Conservation (phyloP, 768 basidiomycete species). For the Macrolepiota albuminosa region DNA sequence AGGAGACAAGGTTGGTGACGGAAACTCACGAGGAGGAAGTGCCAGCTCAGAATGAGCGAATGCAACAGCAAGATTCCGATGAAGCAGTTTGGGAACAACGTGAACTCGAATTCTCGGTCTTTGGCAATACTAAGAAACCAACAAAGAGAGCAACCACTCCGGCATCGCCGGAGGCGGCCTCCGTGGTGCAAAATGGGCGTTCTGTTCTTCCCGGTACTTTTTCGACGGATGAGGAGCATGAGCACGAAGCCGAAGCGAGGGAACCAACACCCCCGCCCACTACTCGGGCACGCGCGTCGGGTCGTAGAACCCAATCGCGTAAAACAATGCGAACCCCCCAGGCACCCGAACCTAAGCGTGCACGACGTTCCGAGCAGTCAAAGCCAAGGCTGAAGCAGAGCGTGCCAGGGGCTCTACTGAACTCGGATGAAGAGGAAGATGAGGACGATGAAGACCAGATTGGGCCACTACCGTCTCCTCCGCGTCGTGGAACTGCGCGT, state of each 20-base stretch:
- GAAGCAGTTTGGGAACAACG: slow-evolving; percentile 1
- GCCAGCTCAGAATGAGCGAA: slow-evolving; percentile 11
- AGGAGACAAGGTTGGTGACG: slow-evolving; percentile 1
- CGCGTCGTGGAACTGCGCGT: slow-evolving; percentile 18
- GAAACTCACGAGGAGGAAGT: slow-evolving; percentile 13
- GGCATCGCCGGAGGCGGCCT: not conserved
- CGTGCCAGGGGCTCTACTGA: slow-evolving; percentile 41
- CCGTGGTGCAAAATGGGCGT: slow-evolving; percentile 16
- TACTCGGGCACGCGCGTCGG: not conserved
- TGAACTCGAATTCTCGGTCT: slow-evolving; percentile 19
- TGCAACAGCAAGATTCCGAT: not conserved
- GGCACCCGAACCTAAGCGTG: slow-evolving; percentile 2
- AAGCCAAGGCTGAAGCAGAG: slow-evolving; percentile 18
- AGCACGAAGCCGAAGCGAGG: slow-evolving; percentile 24
- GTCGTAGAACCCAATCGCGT: not conserved
- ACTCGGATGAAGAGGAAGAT: slow-evolving; percentile 29
- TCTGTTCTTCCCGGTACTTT: slow-evolving; percentile 45
- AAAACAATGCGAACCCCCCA: not conserved
- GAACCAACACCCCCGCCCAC: slow-evolving; percentile 9
- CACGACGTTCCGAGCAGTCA: slow-evolving; percentile 4
- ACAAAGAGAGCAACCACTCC: not conserved
- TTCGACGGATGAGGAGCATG: slow-evolving; percentile 35
- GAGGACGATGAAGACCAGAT: slow-evolving; percentile 19
- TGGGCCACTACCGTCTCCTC: slow-evolving; percentile 32
- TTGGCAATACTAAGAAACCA: slow-evolving; percentile 14